Evolutionary conservation across 352 stramenopile species (phyloP).

Genomic region (Pythium biforme): DNA sequence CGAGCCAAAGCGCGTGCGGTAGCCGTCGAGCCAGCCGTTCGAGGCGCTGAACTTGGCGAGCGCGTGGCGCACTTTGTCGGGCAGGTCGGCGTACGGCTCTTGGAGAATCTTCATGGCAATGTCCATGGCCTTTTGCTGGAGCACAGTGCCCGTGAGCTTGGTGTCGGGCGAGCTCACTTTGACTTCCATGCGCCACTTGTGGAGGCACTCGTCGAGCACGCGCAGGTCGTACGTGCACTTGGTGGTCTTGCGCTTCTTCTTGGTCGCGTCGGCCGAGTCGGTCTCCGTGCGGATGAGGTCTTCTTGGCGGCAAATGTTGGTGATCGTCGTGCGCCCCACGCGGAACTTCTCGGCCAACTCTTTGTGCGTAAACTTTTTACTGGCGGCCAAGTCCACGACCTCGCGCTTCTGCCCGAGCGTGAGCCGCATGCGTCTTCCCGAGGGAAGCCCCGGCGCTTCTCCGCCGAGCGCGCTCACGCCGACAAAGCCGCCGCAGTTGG

Average conservation of each 20-base stretch:
- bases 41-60: slow-evolving; percentile 77
- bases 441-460: slow-evolving; percentile 10
- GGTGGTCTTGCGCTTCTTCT: slow-evolving; percentile 87
- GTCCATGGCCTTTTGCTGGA: slow-evolving; percentile 86
- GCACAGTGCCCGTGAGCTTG: slow-evolving; percentile 75
- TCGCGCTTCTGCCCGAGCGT: slow-evolving; percentile 86
- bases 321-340: slow-evolving; percentile 81
- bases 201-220: slow-evolving; percentile 78
- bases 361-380: slow-evolving; percentile 85
- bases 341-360: slow-evolving; percentile 82
- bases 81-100: slow-evolving; percentile 64
- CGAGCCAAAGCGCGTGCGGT: slow-evolving; percentile 76
- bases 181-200: slow-evolving; percentile 88
- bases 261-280: slow-evolving; percentile 80
- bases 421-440: slow-evolving; percentile 61
- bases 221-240: slow-evolving; percentile 83
- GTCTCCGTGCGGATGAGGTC: slow-evolving; percentile 81
- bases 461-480: neutral
- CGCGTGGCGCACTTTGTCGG: slow-evolving; percentile 72
- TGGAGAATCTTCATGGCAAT: slow-evolving; percentile 72
- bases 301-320: slow-evolving; percentile 84
- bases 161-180: slow-evolving; percentile 76
- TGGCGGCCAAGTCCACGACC: slow-evolving; percentile 77
- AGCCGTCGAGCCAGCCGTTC: slow-evolving; percentile 86
- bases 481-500: neutral